Evolutionary conservation across 768 basidiomycete genomes (phyloP).

Genomic region (Naganishia antarctica): DNA sequence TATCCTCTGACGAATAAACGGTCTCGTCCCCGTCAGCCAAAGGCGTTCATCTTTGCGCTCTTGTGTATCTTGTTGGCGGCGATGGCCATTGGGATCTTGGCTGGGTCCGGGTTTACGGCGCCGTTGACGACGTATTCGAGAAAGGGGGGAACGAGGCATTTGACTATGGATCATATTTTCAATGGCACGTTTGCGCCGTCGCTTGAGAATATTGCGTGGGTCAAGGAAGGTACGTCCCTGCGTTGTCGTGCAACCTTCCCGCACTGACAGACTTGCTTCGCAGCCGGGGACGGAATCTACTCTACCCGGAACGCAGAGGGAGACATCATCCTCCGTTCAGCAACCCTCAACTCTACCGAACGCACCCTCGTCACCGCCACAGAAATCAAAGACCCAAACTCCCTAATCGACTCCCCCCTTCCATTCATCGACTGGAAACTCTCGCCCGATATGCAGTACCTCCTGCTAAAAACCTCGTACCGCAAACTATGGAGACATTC

Average conservation of each 20-base stretch:
- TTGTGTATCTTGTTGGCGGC: constrained; percentile 61
- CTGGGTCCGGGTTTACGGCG: constrained; percentile 65
- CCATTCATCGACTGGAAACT: constrained; percentile 66
- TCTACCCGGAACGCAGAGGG: constrained; percentile 58
- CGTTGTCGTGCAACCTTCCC: neutral
- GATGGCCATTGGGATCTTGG: constrained; percentile 67
- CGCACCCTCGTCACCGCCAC: constrained; percentile 42
- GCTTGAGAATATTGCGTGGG: constrained; percentile 65
- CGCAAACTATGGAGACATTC: constrained; percentile 95
- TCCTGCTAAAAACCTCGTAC: constrained; percentile 72
- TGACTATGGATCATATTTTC: constrained; percentile 85
- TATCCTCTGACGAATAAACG: neutral
- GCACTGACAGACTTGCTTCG: neutral
- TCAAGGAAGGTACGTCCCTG: constrained; percentile 72
- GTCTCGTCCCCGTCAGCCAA: constrained; percentile 11
- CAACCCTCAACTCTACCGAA: constrained; percentile 57
- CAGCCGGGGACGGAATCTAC: constrained; percentile 93
- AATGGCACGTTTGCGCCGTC: constrained; percentile 72
- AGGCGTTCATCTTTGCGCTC: constrained; percentile 50
- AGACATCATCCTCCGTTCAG: constrained; percentile 71
- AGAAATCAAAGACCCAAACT: constrained; percentile 33
- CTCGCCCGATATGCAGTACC: constrained; percentile 84
- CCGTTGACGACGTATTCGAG: constrained; percentile 52
- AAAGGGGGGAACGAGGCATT: constrained; percentile 56
- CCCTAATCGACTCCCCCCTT: constrained; percentile 37